Percentiles rank a stretch among this genome's conserved stretches.
phyloP scores from a whole-genome alignment of 179 eudicot species.

The Kewa caespitosa region DNA sequence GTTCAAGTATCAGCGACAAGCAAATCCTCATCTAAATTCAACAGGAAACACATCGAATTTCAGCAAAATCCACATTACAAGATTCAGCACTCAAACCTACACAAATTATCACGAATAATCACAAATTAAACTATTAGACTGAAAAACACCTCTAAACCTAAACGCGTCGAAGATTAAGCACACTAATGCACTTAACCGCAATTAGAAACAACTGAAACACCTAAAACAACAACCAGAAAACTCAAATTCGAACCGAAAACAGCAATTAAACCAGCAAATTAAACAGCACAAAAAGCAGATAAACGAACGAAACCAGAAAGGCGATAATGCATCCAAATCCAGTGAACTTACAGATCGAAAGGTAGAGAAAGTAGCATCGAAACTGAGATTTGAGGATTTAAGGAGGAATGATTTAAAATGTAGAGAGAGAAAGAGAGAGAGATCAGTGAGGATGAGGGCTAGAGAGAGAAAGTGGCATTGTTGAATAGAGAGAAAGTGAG shows the following conservation, averaged over 20 bases:
- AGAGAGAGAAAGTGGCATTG: conserved; percentile 13
- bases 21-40: no score
- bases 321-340: neutral
- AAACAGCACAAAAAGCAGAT: neutral
- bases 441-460: neutral
- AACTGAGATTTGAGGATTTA: conserved; percentile 6
- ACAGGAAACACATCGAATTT: no score
- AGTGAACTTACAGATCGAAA: conserved; percentile 48
- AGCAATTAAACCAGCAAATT: neutral
- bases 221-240: neutral
- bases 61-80: no score
- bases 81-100: no score
- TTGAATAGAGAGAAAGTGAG: conserved; percentile 14
- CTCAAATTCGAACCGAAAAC: neutral
- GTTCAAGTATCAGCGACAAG: no score
- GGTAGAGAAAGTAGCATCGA: conserved; percentile 18
- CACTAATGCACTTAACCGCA: no score
- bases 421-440: conserved; percentile 13
- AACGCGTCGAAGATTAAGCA: no score
- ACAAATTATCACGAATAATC: no score
- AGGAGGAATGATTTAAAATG: neutral
- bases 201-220: no score
- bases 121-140: no score
- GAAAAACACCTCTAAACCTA: no score
- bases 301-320: neutral